Evolutionary conservation across 352 stramenopile genomes (phyloP).

Genomic region (Globisporangium canariense): DNA sequence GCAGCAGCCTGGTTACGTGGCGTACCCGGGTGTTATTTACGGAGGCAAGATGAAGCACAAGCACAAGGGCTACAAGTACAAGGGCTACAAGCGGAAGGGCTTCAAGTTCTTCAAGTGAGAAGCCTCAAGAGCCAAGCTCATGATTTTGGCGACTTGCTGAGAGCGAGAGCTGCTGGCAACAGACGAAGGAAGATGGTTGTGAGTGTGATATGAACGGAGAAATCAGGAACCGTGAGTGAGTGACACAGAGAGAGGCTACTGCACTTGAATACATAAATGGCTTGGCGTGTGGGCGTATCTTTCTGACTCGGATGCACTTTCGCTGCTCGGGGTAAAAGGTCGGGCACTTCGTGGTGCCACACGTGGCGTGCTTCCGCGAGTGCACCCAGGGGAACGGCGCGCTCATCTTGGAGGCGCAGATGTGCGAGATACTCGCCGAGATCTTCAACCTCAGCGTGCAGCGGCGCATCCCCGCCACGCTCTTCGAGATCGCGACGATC

Average conservation of each 20-base stretch:
- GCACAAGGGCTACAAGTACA: slow-evolving; percentile 51
- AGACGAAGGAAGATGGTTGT: neutral
- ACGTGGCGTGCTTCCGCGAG: slow-evolving; percentile 89
- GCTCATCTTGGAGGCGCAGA: slow-evolving; percentile 90
- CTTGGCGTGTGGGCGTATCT: neutral
- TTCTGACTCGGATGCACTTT: neutral
- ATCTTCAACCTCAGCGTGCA: slow-evolving; percentile 82
- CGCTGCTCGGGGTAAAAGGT: slow-evolving; percentile 82
- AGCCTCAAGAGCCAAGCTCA: neutral
- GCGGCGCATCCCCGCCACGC: slow-evolving; percentile 77
- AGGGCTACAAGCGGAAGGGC: slow-evolving; percentile 50
- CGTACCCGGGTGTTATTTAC: slow-evolving; percentile 60
- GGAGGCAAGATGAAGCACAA: slow-evolving; percentile 50
- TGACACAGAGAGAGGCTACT: neutral
- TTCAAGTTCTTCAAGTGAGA: slow-evolving; percentile 63
- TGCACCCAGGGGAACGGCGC: slow-evolving; percentile 90
- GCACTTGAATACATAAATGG: neutral
- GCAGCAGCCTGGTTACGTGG: slow-evolving; percentile 52
- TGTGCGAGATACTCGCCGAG: slow-evolving; percentile 85
- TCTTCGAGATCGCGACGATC: slow-evolving; percentile 90
- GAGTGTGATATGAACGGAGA: neutral
- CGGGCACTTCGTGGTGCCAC: slow-evolving; percentile 89
- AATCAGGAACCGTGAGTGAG: neutral
- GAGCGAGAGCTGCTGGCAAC: neutral
- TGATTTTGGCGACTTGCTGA: no score